Percentiles rank a stretch among this genome's conserved stretches.
Evolutionary conservation across 208 protist species (phyloP).

Genomic region (Leishmania martiniquensis): DNA sequence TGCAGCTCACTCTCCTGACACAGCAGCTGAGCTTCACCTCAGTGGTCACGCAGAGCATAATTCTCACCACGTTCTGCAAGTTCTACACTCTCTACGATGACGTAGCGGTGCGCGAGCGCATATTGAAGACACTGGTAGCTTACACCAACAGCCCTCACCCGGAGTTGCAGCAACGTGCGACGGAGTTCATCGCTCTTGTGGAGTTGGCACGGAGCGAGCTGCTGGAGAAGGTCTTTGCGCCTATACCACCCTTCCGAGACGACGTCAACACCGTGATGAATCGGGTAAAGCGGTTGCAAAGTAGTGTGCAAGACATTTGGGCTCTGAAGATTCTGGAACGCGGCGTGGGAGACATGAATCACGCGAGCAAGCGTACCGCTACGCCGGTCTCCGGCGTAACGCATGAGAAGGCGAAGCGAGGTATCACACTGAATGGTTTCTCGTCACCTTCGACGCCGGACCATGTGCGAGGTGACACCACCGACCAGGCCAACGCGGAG

Average conservation of each 20-base stretch:
- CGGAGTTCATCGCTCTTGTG: constrained; percentile 94
- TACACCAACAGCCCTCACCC: constrained; percentile 84
- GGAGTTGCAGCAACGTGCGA: constrained; percentile 98
- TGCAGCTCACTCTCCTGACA: constrained; percentile 90
- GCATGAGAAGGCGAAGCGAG: constrained; percentile 53
- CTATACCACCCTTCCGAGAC: constrained; percentile 70
- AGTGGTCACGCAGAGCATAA: constrained; percentile 80
- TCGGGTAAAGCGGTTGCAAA: constrained; percentile 29
- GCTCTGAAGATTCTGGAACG: constrained; percentile 39
- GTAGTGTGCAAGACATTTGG: constrained; percentile 47
- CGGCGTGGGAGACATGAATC: constrained; percentile 12
- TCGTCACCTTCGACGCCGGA: constrained; percentile 97
- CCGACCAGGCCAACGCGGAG: constrained; percentile 60
- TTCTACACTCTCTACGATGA: constrained; percentile 95
- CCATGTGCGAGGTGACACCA: constrained; percentile 91
- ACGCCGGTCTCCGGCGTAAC: constrained; percentile 9
- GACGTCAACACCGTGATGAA: constrained; percentile 46
- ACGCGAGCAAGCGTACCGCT: constrained; percentile 11
- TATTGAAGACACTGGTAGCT: constrained; percentile 75
- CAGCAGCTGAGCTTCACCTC: constrained; percentile 70
- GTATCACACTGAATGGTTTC: constrained; percentile 77
- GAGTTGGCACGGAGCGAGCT: constrained; percentile 61
- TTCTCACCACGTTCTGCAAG: constrained; percentile 97
- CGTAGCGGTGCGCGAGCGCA: constrained; percentile 63
- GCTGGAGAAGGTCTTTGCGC: constrained; percentile 70